Base-by-base conservation (phyloP, 805 yeast species). In the Spathaspora girioi region DNA sequence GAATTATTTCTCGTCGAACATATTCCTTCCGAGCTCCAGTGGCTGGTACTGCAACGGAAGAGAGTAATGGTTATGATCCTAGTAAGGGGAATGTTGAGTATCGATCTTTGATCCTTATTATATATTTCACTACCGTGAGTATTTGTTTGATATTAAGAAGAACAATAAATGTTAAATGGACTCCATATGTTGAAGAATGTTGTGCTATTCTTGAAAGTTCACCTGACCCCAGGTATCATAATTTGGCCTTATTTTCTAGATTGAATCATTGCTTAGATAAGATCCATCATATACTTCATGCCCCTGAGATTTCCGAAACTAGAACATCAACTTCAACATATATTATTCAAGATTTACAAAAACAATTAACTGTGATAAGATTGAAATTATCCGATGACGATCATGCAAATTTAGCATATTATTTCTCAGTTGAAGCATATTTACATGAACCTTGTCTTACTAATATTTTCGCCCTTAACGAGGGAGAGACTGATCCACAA, bases 101-200 rank as follows among this genome's bases (percentile, higher is more conserved):
- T 41, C 51, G 81, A 49, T 72, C 77, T 14, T 56, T 86, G 23
- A 75, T 87, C 50, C 61, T 89, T 57, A 72, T 79, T 10, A 78
- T 84, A 4, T 89, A 87, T 63, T 73, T 81, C 54, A 69, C 82
- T 7, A 76, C 89, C 2, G 80, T 88, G 38, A 80, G 85, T 48
- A 82, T 82, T 50, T 78, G 88, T 20, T 70, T 87, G 49, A 83
- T 87, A 52, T 68, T 88, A 52, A 73, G 92, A 53, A 77, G 94
- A 56, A 74, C 83, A 40, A 73, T 83, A 9, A 80, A 78, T 50
- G 80, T 82, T 27, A 77, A 77, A 53, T 86, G 91, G 90, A 76
- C 83, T 0, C 78, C 80, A 0, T 84, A 79, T 57, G 78, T 86
- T 45, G 84, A 84, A 51, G 83, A 80, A 49, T 83, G 89, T 56